These are phyloP conservation scores for Peronospora tabacina DNA, from an alignment of 352 stramenopile genomes.

Conservation along the genomic window DNA sequence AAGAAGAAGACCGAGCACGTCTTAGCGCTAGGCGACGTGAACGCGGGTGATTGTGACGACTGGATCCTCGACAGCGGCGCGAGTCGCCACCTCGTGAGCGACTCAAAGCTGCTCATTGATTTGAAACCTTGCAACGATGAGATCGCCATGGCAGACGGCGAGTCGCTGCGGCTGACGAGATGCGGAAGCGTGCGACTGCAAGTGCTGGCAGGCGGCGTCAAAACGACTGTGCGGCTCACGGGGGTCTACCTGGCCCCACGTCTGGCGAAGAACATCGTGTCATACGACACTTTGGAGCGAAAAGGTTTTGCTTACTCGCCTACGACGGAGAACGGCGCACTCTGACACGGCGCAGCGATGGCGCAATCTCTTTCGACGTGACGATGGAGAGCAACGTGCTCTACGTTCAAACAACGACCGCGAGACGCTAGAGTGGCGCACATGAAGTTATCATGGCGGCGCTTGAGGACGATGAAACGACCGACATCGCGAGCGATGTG, in stretches of 20 bases:
- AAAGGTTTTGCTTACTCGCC: background rate
- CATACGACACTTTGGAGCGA: background rate
- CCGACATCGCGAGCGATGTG: no score
- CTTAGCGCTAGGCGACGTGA: no score
- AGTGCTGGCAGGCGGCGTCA: background rate
- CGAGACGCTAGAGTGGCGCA: no score
- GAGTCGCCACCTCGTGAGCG: no score
- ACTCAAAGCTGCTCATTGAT: background rate
- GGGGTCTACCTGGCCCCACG: background rate
- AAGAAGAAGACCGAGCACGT: no score
- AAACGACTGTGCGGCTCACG: background rate
- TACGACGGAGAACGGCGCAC: background rate
- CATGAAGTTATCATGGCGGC: background rate
- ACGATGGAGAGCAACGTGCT: background rate
- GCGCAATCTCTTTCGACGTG: background rate
- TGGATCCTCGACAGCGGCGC: conserved; percentile 1
- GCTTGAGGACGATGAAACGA: background rate
- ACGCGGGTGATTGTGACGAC: background rate
- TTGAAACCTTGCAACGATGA: background rate
- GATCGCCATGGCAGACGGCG: background rate
- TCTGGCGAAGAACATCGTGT: background rate
- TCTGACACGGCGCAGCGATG: background rate
- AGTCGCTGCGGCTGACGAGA: background rate
- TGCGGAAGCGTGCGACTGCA: background rate
- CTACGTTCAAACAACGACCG: background rate